Base-by-base conservation (phyloP, 768 basidiomycete species). In the Pleurotus giganteus region DNA sequence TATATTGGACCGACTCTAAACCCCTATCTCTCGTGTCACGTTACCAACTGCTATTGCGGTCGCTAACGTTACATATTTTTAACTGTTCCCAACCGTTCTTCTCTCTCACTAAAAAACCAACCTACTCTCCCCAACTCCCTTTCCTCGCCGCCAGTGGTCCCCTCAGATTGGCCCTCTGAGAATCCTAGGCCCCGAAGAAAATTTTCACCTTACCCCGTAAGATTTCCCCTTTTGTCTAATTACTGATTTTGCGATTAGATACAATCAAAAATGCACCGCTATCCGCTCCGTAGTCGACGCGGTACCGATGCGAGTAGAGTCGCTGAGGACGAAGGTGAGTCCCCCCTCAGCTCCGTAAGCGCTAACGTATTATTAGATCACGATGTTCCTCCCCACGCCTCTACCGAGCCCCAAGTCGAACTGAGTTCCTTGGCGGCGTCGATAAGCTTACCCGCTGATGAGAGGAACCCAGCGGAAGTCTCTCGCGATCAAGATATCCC, bases 21-120 rank as follows among this genome's bases (percentile, higher is more conserved):
- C 23, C 46, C 28, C 46, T 21, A 7, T 27, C 19, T 15, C 46
- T 29, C 46, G 44, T 45, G 44, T 45, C 24, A 29, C 28, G 46
- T 27, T 47, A 47, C 13, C 9, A n/a, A n/a, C n/a, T n/a, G 43
- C 27, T 26, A 41, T n/a, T 17, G 6, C 23, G 12, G 6, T 17
- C 19, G 26, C 27, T 15, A 29, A 47, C 46, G 24, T 31, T 29
- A 47, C 46, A 47, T 47, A 47, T 47, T 47, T 47, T 47, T 47
- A 26, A 47, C 27, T 26, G 45, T 12, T 12, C 43, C 1, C 43
- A 44, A n/a, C 43, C n/a, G 19, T 24, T 19, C 15, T 15, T 39
- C 21, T 21, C 37, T 39, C 21, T 39, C 37, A 15, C 37, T 13
- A 39, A n/a, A 15, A n/a, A 21, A 39, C 21, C 37, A 44, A 21